These are phyloP conservation scores for Epichloe uncinata DNA, from an alignment of 2,329 filamentous ascomycete genomes.

Conservation along the genomic window DNA sequence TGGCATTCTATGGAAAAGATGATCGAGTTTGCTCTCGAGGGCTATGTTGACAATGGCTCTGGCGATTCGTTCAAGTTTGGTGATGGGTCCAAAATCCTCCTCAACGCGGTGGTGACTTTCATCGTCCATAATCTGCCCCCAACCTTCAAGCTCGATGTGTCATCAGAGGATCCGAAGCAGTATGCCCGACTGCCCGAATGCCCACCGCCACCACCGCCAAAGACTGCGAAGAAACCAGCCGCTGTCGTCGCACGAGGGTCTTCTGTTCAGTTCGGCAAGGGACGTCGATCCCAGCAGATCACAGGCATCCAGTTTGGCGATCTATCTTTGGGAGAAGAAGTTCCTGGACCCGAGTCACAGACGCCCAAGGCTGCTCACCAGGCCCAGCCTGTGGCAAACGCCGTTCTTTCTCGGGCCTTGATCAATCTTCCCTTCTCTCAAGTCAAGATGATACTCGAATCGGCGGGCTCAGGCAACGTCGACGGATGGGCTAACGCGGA, in stretches of 20 bases:
- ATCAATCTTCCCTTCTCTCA: conserved; percentile 56
- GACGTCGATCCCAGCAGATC: conserved; percentile 36
- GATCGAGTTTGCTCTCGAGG: conserved; percentile 43
- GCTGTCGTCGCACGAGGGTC: conserved; percentile 24
- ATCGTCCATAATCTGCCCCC: conserved; percentile 45
- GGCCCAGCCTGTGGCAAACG: conserved; percentile 24
- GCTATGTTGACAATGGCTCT: conserved; percentile 20
- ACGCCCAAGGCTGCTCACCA: conserved; percentile 15
- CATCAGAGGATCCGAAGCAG: conserved; percentile 20
- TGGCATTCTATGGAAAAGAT: conserved; percentile 51
- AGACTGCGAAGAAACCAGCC: conserved; percentile 6
- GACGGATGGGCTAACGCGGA: conserved; percentile 36
- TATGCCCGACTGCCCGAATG: conserved; percentile 27
- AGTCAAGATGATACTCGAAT: conserved; percentile 53
- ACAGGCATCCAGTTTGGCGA: conserved; percentile 62
- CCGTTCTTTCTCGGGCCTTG: conserved; percentile 50
- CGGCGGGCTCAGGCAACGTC: conserved; percentile 35
- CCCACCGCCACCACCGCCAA: conserved; percentile 7
- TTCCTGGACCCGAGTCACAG: conserved; percentile 17
- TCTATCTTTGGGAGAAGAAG: conserved; percentile 27
- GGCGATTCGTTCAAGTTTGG: conserved; percentile 37
- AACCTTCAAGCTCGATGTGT: conserved; percentile 45
- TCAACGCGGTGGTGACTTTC: conserved; percentile 44
- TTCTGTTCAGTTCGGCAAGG: conserved; percentile 21
- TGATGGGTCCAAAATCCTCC: conserved; percentile 38